Base-by-base conservation (phyloP, 306 rosid genomes). In the Adenanthera pavonina region DNA sequence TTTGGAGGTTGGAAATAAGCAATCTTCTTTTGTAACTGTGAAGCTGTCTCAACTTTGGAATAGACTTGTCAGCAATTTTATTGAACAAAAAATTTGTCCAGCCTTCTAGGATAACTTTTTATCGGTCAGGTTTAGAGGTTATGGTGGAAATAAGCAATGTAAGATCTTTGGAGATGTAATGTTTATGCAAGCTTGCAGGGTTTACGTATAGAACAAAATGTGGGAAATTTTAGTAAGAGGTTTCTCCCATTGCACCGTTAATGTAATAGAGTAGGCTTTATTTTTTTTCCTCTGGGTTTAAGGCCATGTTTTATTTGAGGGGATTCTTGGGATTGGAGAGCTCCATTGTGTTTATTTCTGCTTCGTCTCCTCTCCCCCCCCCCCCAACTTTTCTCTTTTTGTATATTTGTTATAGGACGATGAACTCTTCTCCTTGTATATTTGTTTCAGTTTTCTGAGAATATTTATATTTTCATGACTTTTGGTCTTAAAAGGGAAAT, bases 401-500 rank as follows among this genome's bases (percentile, higher is more conserved):
- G 44, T 64, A 64, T 34, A 40, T 33, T 60, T 13, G 69, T 64
- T 36, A 64, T 64, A 12, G 44, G 43, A 64, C 11, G 71, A 15
- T 36, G 17, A 15, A 9, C 16, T 40, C 3, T n/a, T 44, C 72
- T 17, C 72, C 15, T 65, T 65, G 13, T 19, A 40, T 30, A 66
- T 12, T 25, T 25, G 30, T 25, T 25, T 25, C 30, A 25, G 30
- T 25, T 25, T 25, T 25, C 30, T 25, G 30, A 68, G 16, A 17
- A n/a, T n/a, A 43, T 48, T 30, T 71, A 48, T 48, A 13, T 33
- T 5, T 60, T 57, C 52, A 14, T 57, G 68, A 84, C 44, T 74
- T 62, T 74, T 56, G 73, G 73, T 56, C 65, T 56, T 74, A 44
- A 17, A 77, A 68, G 69, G 75, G 67, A 48, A 25, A 64, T 19